Evolutionary conservation across 2,329 filamentous ascomycete species (phyloP).

Genomic region (Trichoderma endophyticum): DNA sequence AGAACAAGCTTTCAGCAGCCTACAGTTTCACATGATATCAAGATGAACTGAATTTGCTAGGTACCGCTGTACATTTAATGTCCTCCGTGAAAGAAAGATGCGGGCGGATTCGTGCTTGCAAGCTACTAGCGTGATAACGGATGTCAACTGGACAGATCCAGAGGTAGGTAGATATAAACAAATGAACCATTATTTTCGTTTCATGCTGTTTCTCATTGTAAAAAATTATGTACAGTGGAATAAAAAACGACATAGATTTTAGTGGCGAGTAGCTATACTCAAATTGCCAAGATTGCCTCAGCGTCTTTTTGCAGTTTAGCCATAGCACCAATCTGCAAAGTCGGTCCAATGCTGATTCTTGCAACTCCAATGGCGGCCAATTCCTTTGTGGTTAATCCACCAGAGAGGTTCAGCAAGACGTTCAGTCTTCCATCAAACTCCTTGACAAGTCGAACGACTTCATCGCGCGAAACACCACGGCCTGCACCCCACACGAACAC

Average conservation of each 20-base stretch:
- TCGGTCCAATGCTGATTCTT: slow-evolving; percentile 1
- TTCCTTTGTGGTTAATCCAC: not conserved
- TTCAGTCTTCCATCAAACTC: slow-evolving; percentile 7
- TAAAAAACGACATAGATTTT: not conserved
- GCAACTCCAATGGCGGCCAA: slow-evolving; percentile 2
- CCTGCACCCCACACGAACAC: slow-evolving; percentile 8
- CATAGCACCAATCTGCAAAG: slow-evolving; percentile 7
- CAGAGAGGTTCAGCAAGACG: not conserved
- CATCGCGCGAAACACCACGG: not conserved
- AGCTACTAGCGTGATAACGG: too few species aligned
- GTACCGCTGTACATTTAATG: too few species aligned
- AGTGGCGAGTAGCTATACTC: not conserved
- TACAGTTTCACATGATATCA: too few species aligned
- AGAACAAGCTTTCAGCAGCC: too few species aligned
- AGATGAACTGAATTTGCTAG: too few species aligned
- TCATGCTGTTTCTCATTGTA: not conserved
- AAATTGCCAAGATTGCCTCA: not conserved
- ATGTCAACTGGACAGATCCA: not conserved
- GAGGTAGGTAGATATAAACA: not conserved
- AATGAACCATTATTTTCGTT: not conserved
- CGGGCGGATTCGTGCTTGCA: too few species aligned
- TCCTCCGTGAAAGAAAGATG: too few species aligned
- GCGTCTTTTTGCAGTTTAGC: slow-evolving; percentile 1
- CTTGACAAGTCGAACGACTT: slow-evolving; percentile 1
- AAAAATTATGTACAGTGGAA: not conserved